Evolutionary conservation across 371 early-diverging fungal genomes (phyloP), one percentile per base, ranked within the genome.

Genomic region (Umbelopsis sp.): DNA sequence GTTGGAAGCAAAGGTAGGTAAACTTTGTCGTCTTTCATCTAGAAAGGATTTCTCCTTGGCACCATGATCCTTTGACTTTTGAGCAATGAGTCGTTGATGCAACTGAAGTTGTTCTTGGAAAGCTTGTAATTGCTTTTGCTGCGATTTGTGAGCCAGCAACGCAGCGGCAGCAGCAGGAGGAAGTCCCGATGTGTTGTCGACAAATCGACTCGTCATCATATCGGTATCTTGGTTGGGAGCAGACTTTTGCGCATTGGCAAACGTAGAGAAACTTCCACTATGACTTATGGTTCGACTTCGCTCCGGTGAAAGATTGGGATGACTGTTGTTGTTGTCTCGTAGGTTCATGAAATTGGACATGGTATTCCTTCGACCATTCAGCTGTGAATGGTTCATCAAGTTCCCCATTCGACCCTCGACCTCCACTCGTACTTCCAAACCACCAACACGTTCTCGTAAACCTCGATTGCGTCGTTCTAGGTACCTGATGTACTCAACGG

Each of bases 401-500:
- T 72, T 66, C 22, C 50, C 76, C 35, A 51, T 67, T 20, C 74
- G 75, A 7, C 70, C 74, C 45, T 77, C 72, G 0, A 80, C 75
- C 32, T 77, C 66, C 24, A 83, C 72, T 16, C 87, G 79, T n/a
- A 84, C 70, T 57, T 85, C 83, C 35, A 89, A 76, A 9, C 77
- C 57, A 24, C 68, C 52, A 1, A 87, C 74, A 51, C 85, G 84
- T 7, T 88, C 88, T 51, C 80, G 79, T 63, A 89, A 51, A 11
- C 65, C 53, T 5, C 80, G 74, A 69, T 88, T 89, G 12, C 83
- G 75, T 37, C 74, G 76, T 62, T 84, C 85, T 3, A 86, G 73
- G 51, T 81, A 70, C n/a, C 72, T 71, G 22, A 87, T 83, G 38
- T 76, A 87, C 35, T 84, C 85, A 6, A 85, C 87, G 14, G 85